Percentiles rank a stretch among this genome's conserved stretches.
Conservation (phyloP, 805 yeast genomes). For the Candida silvatica region DNA sequence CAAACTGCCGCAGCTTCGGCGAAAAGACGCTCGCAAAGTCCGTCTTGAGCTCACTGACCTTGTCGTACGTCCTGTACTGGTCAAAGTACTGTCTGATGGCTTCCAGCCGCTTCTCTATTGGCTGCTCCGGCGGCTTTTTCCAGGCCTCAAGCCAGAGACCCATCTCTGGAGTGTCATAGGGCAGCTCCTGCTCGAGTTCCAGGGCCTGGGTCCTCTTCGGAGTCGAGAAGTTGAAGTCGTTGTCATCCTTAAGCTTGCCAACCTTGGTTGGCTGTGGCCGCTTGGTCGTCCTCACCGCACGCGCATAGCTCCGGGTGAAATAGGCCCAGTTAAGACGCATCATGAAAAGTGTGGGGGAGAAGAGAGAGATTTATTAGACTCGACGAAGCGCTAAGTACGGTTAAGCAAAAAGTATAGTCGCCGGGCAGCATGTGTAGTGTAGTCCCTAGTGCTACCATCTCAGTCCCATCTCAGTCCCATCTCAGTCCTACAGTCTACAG, state of each 20-base stretch:
- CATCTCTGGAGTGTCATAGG: background rate
- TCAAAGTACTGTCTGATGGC: background rate
- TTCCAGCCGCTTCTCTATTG: slow-evolving; percentile 5
- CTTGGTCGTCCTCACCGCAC: background rate
- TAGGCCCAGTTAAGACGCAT: too few species aligned
- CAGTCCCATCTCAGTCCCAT: too few species aligned
- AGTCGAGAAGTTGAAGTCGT: slow-evolving; percentile 11
- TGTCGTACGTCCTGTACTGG: slow-evolving; percentile 8
- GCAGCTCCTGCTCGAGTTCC: background rate
- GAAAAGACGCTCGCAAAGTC: slow-evolving; percentile 10
- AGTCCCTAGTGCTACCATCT: too few species aligned
- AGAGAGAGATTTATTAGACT: too few species aligned
- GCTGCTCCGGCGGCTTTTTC: background rate
- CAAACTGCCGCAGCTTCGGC: slow-evolving; percentile 12
- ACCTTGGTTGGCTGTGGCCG: slow-evolving; percentile 3
- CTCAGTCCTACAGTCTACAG: too few species aligned
- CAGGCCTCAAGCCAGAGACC: slow-evolving; percentile 3
- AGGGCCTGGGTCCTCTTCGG: background rate
- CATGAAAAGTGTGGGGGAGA: too few species aligned
- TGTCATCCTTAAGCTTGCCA: slow-evolving; percentile 16
- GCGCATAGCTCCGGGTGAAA: too few species aligned
- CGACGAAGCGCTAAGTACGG: too few species aligned
- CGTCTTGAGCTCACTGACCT: slow-evolving; percentile 10
- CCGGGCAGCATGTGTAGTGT: too few species aligned
- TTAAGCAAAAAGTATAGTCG: too few species aligned